phyloP scores from a whole-genome alignment of 306 rosid genomes.

The Macrotyloma uniflorum region DNA sequence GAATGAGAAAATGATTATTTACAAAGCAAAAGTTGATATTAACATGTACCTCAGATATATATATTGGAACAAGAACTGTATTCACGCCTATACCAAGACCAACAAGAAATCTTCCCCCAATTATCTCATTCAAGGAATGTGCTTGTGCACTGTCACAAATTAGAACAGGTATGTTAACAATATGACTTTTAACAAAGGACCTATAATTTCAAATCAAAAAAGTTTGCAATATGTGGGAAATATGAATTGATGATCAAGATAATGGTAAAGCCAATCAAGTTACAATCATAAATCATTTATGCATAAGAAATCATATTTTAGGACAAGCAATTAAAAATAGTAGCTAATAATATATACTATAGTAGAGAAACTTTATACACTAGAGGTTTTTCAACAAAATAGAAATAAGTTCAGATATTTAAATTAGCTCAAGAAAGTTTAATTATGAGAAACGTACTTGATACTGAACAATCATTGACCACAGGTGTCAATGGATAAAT shows the following conservation, averaged over 20 bases:
- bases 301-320: not conserved
- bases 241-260: constrained; percentile 12
- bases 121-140: constrained; percentile 71
- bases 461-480: not conserved
- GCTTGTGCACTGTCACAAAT: constrained; percentile 78
- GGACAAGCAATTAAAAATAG: not conserved
- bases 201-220: constrained; percentile 1
- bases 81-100: constrained; percentile 95
- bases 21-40: constrained; percentile 24
- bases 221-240: constrained; percentile 19
- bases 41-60: constrained; percentile 77
- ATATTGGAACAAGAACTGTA: constrained; percentile 87
- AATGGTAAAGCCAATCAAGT: constrained; percentile 7
- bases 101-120: constrained; percentile 93
- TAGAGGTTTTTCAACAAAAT: not conserved
- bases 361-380: not conserved
- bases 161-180: constrained; percentile 27
- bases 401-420: not conserved
- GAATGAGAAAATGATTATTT: not conserved
- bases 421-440: not conserved
- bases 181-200: constrained; percentile 16
- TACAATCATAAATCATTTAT: not conserved
- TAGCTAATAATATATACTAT: not conserved
- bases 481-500: not conserved
- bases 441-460: not conserved